Evolutionary conservation across 805 yeast genomes (phyloP).

Genomic region (Cyberlindnera suaveolens): DNA sequence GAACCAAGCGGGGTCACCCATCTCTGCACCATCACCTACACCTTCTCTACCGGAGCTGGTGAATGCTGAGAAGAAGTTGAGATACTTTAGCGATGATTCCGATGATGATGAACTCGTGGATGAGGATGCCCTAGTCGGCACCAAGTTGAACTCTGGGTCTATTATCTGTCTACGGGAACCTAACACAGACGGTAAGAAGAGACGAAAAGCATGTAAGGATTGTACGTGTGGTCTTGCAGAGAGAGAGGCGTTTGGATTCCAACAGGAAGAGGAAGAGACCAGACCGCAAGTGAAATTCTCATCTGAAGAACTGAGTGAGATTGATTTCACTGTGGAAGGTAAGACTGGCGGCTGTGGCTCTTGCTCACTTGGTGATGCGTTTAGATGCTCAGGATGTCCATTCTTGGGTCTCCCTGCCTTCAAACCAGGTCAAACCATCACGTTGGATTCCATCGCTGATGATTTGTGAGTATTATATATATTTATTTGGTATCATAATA

Average conservation of each 20-base stretch:
- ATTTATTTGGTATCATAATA: not conserved
- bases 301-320: slow-evolving; percentile 73
- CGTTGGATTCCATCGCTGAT: slow-evolving; percentile 68
- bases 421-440: slow-evolving; percentile 91
- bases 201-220: slow-evolving; percentile 95
- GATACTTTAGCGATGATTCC: slow-evolving; percentile 19
- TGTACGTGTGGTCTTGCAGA: slow-evolving; percentile 97
- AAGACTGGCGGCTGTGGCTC: slow-evolving; percentile 97
- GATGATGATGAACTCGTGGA: slow-evolving; percentile 27
- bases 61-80: slow-evolving; percentile 16
- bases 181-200: slow-evolving; percentile 43
- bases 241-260: slow-evolving; percentile 59
- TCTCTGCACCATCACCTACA: slow-evolving; percentile 7
- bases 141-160: slow-evolving; percentile 32
- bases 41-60: slow-evolving; percentile 18
- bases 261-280: slow-evolving; percentile 39
- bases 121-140: slow-evolving; percentile 34
- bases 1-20: slow-evolving; percentile 2
- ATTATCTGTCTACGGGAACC: slow-evolving; percentile 39
- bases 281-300: slow-evolving; percentile 41
- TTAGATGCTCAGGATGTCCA: slow-evolving; percentile 98
- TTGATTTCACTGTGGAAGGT: slow-evolving; percentile 95
- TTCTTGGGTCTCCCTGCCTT: slow-evolving; percentile 95
- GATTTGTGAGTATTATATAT: slow-evolving; percentile 44
- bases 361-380: slow-evolving; percentile 96